Evolutionary conservation across 2,329 filamentous ascomycete genomes (phyloP), one percentile per base, ranked within the genome.

Genomic region (Magnaporthales sp.): DNA sequence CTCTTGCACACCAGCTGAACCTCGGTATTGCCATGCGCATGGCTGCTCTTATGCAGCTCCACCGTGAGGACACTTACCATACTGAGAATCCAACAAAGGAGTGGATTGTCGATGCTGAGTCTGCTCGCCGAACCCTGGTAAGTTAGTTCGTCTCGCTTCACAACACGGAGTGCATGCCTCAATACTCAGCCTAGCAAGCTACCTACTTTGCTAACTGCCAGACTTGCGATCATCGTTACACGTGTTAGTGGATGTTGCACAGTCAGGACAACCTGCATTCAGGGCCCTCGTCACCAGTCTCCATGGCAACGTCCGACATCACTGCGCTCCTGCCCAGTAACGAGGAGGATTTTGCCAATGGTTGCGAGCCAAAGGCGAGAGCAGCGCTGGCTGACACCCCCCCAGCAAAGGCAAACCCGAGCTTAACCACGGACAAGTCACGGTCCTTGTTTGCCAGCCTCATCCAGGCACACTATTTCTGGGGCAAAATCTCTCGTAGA

Each of bases 221-320:
- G 15, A 46, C 38, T 4, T 62, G 58, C 19, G 7, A 62, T 30
- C 26, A 19, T 32, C 8, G 29, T 3, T 8, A n/a, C 66, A 4
- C 19, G n/a, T 29, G 26, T 9, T 65, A 85, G 82, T 86, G 84
- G 84, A 86, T 86, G 83, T 71, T 86, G 38, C 81, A 86, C 71
- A 85, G 80, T 69, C 84, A 86, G 70, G 84, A 86, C 68, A 85
- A 84, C 69, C 76, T 86, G 27, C 82, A 85, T 68, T 84, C 83
- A 0, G 81, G 83, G 0, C 81, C 82, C 3, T 75, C 77, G 31
- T 83, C 82, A 11, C 83, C 84, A 2, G 77, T 84, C 2, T 82
- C 83, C 0, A 75, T 86, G 3, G 78, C 79, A 5, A 80, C 82
- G 3, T 77, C 78, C 38, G 84, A 86, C 68, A 86, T 86, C 60